Percentiles rank a stretch among this genome's conserved stretches.
phyloP scores from a whole-genome alignment of 179 eudicot genomes.

The Silene coronaria region DNA sequence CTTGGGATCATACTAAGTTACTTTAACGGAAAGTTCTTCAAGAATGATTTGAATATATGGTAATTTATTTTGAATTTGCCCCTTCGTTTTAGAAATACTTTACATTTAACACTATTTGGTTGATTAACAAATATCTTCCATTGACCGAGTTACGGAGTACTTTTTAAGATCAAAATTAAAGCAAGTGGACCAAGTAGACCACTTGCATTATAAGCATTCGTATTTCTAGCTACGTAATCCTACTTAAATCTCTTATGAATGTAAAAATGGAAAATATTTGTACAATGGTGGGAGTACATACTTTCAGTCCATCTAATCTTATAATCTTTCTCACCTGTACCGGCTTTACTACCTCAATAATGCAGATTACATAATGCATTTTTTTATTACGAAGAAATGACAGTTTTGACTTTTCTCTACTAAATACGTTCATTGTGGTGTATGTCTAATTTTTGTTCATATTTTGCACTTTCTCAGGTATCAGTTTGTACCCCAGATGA shows the following conservation, averaged over 20 bases:
- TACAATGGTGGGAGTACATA: not conserved
- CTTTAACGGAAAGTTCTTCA: conserved; percentile 62
- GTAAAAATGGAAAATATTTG: not conserved
- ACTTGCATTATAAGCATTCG: not conserved
- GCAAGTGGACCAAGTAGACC: not conserved
- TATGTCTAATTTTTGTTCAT: conserved; percentile 22
- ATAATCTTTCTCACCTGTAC: not conserved
- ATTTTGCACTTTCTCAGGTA: conserved; percentile 42
- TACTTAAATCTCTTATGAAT: not conserved
- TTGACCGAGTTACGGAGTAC: not conserved
- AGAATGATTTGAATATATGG: conserved; percentile 62
- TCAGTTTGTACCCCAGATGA: conserved; percentile 76
- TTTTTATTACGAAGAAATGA: not conserved
- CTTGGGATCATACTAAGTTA: conserved; percentile 72
- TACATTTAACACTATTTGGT: not conserved
- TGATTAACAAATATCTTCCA: not conserved
- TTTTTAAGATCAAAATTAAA: not conserved
- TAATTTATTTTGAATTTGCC: conserved; percentile 23
- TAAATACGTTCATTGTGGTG: conserved; percentile 6
- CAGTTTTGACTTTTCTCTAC: not conserved
- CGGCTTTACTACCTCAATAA: not conserved
- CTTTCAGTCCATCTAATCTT: conserved; percentile 13
- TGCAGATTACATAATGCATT: conserved; percentile 2
- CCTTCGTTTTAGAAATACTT: not conserved
- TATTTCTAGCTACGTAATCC: not conserved